Evolutionary conservation across 208 protist genomes (phyloP), one percentile per base, ranked within the genome.

Genomic region (Strigomonas culicis): DNA sequence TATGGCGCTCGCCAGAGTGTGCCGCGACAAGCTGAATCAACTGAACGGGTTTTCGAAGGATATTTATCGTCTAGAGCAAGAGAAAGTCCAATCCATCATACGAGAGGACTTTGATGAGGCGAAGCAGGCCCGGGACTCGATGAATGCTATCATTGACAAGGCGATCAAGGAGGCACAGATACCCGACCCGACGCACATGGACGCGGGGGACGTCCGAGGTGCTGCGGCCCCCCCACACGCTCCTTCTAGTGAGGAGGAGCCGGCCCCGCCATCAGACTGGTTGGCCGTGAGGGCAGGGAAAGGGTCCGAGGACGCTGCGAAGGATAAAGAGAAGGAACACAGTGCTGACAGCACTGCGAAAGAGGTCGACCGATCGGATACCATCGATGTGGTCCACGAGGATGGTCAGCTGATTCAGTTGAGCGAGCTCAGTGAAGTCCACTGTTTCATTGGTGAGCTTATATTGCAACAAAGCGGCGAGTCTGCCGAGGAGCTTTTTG

Each of bases 71-170:
- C 63, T 94, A 2, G 86, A 94, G 70, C 83, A 92, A 43, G 76
- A 89, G 19, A 97, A 97, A 75, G 85, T 95, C 32, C 79, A 92
- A 46, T 85, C 89, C n/a, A 94, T 97, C 51, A 86, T 93, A 55
- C 80, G 92, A 31, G 89, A 97, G 53, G 76, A 95, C 61, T 97
- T 95, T 80, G 90, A 88, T 15, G 64, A 70, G 10, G 92, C 92
- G 15, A 80, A 94, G 63, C 43, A 79, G 46, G 62, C 77, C 6
- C 90, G 92, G 51, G 65, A 65, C n/a, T 59, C 63, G 53, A 95
- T 97, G 80, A 83, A 95, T 63, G 39, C 65, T 0, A 50, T 93
- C 8, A 71, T 92, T 11, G 74, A 83, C n/a, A 68, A 53, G 3
- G 80, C 86, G 0, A 86, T 82, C 32, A 59, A 56, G 30, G 74